phyloP scores from a whole-genome alignment of 176 grass and related monocot genomes.

The Oryza glaberrima region DNA sequence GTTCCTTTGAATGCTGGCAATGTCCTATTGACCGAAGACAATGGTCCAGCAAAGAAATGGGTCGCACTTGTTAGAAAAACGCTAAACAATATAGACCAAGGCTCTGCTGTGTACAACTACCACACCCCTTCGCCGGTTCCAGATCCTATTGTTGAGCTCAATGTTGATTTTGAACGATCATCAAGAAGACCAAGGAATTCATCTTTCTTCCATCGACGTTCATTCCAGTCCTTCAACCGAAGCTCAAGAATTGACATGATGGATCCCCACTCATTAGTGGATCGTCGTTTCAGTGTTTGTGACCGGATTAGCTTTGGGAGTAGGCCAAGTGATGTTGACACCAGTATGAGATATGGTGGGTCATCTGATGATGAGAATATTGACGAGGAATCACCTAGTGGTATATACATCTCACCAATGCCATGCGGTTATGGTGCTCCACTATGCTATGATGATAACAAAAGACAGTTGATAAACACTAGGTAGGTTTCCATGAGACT shows the following conservation, averaged over 20 bases:
- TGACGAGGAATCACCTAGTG: constrained; percentile 79
- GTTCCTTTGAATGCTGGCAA: constrained; percentile 97
- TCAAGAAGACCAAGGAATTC: constrained; percentile 62
- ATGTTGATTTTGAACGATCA: constrained; percentile 82
- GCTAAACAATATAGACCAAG: constrained; percentile 68
- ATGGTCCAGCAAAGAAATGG: constrained; percentile 87
- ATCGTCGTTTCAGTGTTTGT: constrained; percentile 81
- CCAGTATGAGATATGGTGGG: constrained; percentile 71
- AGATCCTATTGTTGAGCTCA: constrained; percentile 79
- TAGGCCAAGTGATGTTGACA: constrained; percentile 79
- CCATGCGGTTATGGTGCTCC: constrained; percentile 63
- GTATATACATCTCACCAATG: constrained; percentile 75
- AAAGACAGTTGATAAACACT: constrained; percentile 45
- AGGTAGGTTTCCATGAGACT: constrained; percentile 44
- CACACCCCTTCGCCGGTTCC: constrained; percentile 71
- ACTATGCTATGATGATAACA: constrained; percentile 49
- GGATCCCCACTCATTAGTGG: constrained; percentile 68
- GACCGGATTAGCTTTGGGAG: constrained; percentile 84
- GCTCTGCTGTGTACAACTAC: constrained; percentile 58
- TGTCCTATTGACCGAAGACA: constrained; percentile 76
- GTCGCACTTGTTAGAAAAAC: constrained; percentile 74
- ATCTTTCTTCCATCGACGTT: constrained; percentile 73
- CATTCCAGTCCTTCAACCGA: constrained; percentile 71
- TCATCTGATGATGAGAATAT: constrained; percentile 91
- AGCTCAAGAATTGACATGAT: constrained; percentile 77